Evolutionary conservation across 257 asterid genomes (phyloP).

Genomic region (Osmanthus fragrans): DNA sequence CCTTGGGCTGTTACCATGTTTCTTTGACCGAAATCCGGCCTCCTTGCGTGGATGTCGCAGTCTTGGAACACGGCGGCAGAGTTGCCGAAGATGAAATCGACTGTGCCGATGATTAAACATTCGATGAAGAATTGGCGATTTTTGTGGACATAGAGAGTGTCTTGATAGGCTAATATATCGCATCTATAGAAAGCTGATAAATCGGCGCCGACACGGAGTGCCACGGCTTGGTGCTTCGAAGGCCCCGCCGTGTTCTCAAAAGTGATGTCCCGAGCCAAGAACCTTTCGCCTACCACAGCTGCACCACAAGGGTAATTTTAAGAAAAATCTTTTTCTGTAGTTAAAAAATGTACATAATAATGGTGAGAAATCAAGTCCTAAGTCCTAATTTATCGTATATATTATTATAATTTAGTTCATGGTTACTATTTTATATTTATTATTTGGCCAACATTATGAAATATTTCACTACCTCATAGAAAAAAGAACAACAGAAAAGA

Average conservation of each 20-base stretch:
- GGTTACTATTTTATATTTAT: too few relatives aligned
- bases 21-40: constrained; percentile 48
- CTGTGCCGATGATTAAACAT: constrained; percentile 55
- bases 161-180: constrained; percentile 56
- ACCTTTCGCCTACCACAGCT: constrained; percentile 63
- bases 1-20: constrained; percentile 80
- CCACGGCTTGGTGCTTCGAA: constrained; percentile 68
- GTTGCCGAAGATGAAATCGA: constrained; percentile 66
- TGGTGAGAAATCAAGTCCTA: too few relatives aligned
- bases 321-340: not conserved
- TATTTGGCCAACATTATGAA: too few relatives aligned
- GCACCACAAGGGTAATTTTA: not conserved
- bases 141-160: constrained; percentile 59
- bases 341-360: not conserved
- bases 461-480: too few relatives aligned
- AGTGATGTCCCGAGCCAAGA: constrained; percentile 64
- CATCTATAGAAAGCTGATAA: constrained; percentile 58
- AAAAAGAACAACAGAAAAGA: too few relatives aligned
- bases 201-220: constrained; percentile 67
- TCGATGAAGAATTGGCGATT: constrained; percentile 54
- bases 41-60: constrained; percentile 65
- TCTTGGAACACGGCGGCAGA: constrained; percentile 52
- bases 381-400: too few relatives aligned
- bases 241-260: constrained; percentile 72
- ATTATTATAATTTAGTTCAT: too few relatives aligned